Conservation (phyloP, 2,329 filamentous ascomycete species). For the Tolypocladium tundrense region DNA sequence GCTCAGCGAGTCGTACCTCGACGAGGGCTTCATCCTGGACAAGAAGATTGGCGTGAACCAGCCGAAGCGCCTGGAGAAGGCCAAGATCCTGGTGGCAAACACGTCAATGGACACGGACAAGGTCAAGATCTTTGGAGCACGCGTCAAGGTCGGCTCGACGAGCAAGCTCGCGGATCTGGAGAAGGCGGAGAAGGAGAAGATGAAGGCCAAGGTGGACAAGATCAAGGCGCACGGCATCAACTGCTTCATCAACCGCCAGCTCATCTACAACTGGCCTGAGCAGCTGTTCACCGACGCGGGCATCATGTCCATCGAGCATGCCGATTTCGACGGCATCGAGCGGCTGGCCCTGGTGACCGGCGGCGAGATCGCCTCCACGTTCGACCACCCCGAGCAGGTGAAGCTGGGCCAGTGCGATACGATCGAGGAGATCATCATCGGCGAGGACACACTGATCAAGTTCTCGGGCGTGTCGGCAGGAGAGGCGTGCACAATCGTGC, state of each 20-base stretch:
- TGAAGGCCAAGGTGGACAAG: slow-evolving; percentile 98
- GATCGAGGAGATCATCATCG: slow-evolving; percentile 97
- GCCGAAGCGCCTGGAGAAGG: slow-evolving; percentile 93
- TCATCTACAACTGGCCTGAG: slow-evolving; percentile 99
- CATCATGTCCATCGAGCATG: slow-evolving; percentile 97
- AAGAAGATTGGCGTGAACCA: slow-evolving; percentile 99
- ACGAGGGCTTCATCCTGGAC: slow-evolving; percentile 96
- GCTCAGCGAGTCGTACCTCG: slow-evolving; percentile 92
- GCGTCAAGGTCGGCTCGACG: slow-evolving; percentile 92
- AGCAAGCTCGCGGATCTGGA: slow-evolving; percentile 97
- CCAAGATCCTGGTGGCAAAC: slow-evolving; percentile 96
- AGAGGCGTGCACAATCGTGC: slow-evolving; percentile 90
- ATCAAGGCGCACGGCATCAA: slow-evolving; percentile 99
- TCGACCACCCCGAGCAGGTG: slow-evolving; percentile 94
- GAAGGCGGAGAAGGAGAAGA: slow-evolving; percentile 97
- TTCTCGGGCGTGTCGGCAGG: slow-evolving; percentile 94
- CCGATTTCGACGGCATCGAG: slow-evolving; percentile 97
- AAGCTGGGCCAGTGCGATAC: slow-evolving; percentile 91
- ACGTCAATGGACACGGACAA: slow-evolving; percentile 99
- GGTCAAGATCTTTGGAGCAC: slow-evolving; percentile 97
- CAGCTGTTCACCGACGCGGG: slow-evolving; percentile 96
- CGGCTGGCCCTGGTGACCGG: slow-evolving; percentile 89
- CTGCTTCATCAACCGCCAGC: slow-evolving; percentile 98
- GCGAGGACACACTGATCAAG: slow-evolving; percentile 93
- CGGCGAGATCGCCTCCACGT: slow-evolving; percentile 94